Conservation (phyloP, 2,329 filamentous ascomycete genomes). For the Laburnicola sp. region DNA sequence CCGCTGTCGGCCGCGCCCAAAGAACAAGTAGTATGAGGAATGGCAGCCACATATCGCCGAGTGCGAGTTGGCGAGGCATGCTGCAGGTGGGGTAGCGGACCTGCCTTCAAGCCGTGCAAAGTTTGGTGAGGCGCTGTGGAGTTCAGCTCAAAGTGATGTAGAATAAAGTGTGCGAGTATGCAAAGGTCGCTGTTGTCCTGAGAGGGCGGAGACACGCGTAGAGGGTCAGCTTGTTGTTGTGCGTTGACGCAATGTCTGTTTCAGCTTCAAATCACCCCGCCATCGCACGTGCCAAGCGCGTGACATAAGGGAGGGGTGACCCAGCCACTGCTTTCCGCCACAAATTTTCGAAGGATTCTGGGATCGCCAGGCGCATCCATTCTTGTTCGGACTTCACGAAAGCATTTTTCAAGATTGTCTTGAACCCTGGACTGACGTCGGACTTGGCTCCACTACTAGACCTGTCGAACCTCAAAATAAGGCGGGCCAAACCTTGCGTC, state of each 20-base stretch:
- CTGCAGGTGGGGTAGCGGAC: slow-evolving; percentile 2
- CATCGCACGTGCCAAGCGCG: slow-evolving; percentile 1
- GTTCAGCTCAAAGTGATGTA: neutral
- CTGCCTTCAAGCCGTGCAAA: slow-evolving; percentile 7
- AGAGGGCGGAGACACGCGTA: slow-evolving; percentile 1
- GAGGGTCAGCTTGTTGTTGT: slow-evolving; percentile 6
- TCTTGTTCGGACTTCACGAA: neutral
- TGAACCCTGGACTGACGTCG: neutral
- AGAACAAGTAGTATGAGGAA: slow-evolving; percentile 60
- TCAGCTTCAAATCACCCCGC: slow-evolving; percentile 9
- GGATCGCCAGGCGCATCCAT: neutral
- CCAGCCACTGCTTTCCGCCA: neutral
- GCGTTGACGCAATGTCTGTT: slow-evolving; percentile 17
- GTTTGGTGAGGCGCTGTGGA: neutral
- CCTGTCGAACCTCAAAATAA: neutral
- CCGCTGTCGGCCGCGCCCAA: slow-evolving; percentile 69
- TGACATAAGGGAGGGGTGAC: slow-evolving; percentile 13
- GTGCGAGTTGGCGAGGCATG: slow-evolving; percentile 7
- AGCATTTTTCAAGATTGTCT: neutral
- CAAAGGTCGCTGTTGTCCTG: neutral
- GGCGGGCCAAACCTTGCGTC: slow-evolving; percentile 4
- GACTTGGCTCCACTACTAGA: slow-evolving; percentile 1
- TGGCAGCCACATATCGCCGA: slow-evolving; percentile 39
- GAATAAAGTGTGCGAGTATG: neutral
- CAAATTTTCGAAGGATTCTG: neutral